These are phyloP conservation scores for Neoboletus subvelutipes DNA, from an alignment of 768 basidiomycete genomes.

Conservation along the genomic window DNA sequence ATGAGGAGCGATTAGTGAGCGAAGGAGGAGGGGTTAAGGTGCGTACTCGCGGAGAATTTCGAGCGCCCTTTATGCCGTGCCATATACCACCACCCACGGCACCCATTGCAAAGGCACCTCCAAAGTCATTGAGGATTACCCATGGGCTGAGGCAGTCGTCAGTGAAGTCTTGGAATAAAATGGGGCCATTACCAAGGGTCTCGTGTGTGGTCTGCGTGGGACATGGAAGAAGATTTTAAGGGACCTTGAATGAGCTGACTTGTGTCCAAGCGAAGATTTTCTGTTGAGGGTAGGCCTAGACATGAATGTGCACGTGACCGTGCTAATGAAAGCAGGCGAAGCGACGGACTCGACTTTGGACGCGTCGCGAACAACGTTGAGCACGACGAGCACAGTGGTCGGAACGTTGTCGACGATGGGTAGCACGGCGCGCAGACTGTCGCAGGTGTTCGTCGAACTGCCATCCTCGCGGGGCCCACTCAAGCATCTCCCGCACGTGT, in stretches of 20 bases:
- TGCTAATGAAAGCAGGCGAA: slow-evolving; percentile 19
- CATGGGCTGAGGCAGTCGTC: slow-evolving; percentile 66
- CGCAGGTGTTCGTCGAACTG: slow-evolving; percentile 59
- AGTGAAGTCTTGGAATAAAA: neutral
- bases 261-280: slow-evolving; percentile 19
- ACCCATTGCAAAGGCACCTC: slow-evolving; percentile 97
- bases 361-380: slow-evolving; percentile 24
- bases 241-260: neutral
- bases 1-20: neutral
- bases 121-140: slow-evolving; percentile 98
- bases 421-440: slow-evolving; percentile 32
- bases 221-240: slow-evolving; percentile 46
- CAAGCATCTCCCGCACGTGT: slow-evolving; percentile 27
- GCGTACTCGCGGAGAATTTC: slow-evolving; percentile 91
- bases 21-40: neutral
- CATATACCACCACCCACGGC: slow-evolving; percentile 97
- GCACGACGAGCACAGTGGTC: slow-evolving; percentile 17
- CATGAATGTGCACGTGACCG: slow-evolving; percentile 30
- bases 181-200: slow-evolving; percentile 75
- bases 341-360: slow-evolving; percentile 3
- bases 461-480: slow-evolving; percentile 36
- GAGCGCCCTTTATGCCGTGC: slow-evolving; percentile 97
- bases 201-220: slow-evolving; percentile 89
- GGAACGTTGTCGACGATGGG: slow-evolving; percentile 16
- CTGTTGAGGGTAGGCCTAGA: slow-evolving; percentile 33